Base-by-base conservation (phyloP, 148 eudicot genomes). In the Talinum fruticosum region DNA sequence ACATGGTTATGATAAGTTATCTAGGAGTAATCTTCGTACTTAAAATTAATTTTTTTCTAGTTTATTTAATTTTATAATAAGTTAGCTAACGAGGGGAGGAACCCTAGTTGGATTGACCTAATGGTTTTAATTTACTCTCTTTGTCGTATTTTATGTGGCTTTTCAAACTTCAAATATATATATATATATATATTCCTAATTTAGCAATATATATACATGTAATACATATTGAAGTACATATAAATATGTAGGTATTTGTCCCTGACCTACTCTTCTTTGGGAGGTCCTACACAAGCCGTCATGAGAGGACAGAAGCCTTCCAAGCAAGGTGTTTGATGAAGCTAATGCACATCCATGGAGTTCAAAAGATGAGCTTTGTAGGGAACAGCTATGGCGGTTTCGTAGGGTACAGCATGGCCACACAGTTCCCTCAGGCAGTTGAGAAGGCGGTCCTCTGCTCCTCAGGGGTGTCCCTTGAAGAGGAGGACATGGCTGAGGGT, bases 361-460 rank as follows among this genome's bases (percentile, higher is more conserved):
- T 88, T 37, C 35, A 74, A 26, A 87, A 76, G 64, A 24, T 80
- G 87, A 91, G 87, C 79, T 34, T 94, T 65, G 96, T 94, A 15
- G 98, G 98, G 61, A 86, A 92, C n/a, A 94, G 98, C 67, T 94
- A 94, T 51, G 98, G 97, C 10, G 97, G 97, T 6, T 94, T 94
- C 59, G 98, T 94, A 8, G 93, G 87, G 78, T 94, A 94, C 32
- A 92, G 93, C 68, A 72, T 92, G 90, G 95, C 96, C 26, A 87
- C 69, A 10, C 92, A 88, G 85, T 94, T 82, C 62, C 98, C 98
- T 21, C 88, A 87, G 82, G 87, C 79, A 54, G 88, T 92, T 65
- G 97, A 92, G 83, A 89, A 82, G 88, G 76, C 89, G 75, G 98
- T 86, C 83, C 47, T 92, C 32, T 90, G 97, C 64, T 92, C 97